Evolutionary conservation across 495 filamentous ascomycete genomes (phyloP).

Genomic region (Penicillium silybi): DNA sequence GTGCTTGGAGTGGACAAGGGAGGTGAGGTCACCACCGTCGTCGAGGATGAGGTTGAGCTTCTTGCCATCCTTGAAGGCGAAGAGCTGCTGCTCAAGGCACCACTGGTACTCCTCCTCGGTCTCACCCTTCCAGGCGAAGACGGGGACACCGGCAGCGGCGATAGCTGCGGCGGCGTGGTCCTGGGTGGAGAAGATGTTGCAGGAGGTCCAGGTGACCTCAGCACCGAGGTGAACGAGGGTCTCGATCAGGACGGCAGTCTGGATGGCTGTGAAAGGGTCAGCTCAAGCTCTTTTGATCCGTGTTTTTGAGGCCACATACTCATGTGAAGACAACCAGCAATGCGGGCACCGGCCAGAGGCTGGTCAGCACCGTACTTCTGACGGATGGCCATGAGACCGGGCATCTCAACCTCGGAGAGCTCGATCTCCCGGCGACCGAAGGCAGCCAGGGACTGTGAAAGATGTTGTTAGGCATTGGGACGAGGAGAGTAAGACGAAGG

Average conservation of each 20-base stretch:
- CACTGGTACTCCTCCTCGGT: conserved; percentile 99
- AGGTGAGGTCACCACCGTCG: conserved; percentile 95
- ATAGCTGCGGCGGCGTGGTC: conserved; percentile 98
- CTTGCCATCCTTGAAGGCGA: conserved; percentile 94
- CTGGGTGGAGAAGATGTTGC: conserved; percentile 99
- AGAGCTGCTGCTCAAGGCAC: conserved; percentile 98
- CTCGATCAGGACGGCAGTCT: conserved; percentile 98
- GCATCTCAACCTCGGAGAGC: conserved; percentile 98
- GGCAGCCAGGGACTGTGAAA: conserved; percentile 72
- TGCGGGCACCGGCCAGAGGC: conserved; percentile 85
- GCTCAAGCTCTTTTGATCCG: not conserved
- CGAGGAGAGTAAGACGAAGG: not conserved
- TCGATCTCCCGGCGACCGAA: conserved; percentile 99
- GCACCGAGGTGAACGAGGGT: conserved; percentile 90
- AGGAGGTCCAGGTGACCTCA: conserved; percentile 93
- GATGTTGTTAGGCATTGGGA: conserved; percentile 17
- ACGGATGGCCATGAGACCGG: conserved; percentile 93
- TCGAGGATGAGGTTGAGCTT: conserved; percentile 98
- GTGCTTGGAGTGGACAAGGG: conserved; percentile 96
- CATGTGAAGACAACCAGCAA: conserved; percentile 99
- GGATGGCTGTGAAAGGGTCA: conserved; percentile 64
- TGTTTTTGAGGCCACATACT: conserved; percentile 48
- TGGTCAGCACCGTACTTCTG: conserved; percentile 87
- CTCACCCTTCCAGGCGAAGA: conserved; percentile 99
- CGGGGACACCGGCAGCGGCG: conserved; percentile 87